Conservation (phyloP, 2,329 filamentous ascomycete genomes). For the Alternaria panax region DNA sequence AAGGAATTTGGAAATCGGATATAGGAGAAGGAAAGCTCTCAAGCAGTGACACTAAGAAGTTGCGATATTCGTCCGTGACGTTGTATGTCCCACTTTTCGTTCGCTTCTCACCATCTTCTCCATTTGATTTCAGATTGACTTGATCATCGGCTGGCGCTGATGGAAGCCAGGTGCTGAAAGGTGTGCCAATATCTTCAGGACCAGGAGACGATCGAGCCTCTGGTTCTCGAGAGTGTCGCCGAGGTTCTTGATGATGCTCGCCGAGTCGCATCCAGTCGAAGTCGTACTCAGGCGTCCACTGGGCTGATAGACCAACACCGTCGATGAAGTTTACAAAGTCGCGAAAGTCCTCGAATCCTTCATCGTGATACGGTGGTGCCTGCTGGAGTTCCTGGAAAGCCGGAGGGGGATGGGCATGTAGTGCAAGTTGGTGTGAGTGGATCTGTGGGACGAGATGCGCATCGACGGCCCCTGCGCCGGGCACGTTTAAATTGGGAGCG, state of each 20-base stretch:
- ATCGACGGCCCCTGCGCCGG: not conserved
- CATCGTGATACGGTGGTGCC: constrained; percentile 25
- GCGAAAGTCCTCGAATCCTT: constrained; percentile 41
- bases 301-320: constrained; percentile 40
- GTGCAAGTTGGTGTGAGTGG: constrained; percentile 18
- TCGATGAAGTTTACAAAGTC: constrained; percentile 46
- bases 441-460: constrained; percentile 11
- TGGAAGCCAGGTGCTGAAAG: constrained; percentile 42
- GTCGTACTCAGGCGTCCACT: constrained; percentile 43
- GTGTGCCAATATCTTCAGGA: constrained; percentile 40
- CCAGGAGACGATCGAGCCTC: constrained; percentile 23
- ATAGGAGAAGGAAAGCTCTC: constrained; percentile 29
- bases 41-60: constrained; percentile 30
- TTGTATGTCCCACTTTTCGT: constrained; percentile 32
- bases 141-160: constrained; percentile 40
- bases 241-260: constrained; percentile 27
- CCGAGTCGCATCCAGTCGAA: constrained; percentile 37
- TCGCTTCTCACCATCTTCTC: constrained; percentile 27
- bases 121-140: constrained; percentile 30
- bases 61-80: constrained; percentile 38
- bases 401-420: constrained; percentile 16
- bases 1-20: constrained; percentile 39
- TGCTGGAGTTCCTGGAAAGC: constrained; percentile 19
- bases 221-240: constrained; percentile 29
- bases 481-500: constrained; percentile 4